Percentiles rank a stretch among this genome's conserved stretches.
Evolutionary conservation across 305 asterid genomes (phyloP).

Genomic region (Salvia sclarea): DNA sequence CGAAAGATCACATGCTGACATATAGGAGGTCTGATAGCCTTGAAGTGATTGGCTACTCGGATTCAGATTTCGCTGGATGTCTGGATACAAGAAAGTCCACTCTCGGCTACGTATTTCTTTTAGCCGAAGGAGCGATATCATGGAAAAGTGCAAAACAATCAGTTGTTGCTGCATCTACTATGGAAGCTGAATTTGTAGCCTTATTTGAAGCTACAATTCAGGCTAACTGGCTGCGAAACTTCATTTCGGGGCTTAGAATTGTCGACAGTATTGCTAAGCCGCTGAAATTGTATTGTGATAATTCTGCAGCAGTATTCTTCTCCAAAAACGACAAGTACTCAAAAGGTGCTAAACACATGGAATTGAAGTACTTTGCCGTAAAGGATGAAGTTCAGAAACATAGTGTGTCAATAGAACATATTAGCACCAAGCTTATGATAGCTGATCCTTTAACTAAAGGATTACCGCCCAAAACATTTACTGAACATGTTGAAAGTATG

Average conservation of each 20-base stretch:
- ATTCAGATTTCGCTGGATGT: too few species aligned
- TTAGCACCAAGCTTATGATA: background rate
- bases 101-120: background rate
- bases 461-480: background rate
- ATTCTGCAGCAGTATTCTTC: background rate
- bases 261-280: background rate
- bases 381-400: background rate
- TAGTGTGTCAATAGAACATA: background rate
- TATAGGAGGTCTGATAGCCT: too few species aligned
- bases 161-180: background rate
- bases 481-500: background rate
- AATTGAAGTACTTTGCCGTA: background rate
- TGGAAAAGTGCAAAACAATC: background rate
- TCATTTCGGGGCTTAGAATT: background rate
- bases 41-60: too few species aligned
- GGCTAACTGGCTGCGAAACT: background rate
- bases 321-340: background rate
- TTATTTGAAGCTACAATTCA: background rate
- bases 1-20: too few species aligned
- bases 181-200: background rate
- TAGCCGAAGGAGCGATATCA: background rate
- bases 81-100: background rate
- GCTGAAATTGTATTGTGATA: background rate
- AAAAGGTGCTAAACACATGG: background rate
- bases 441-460: background rate